Conservation (phyloP, 768 basidiomycete species). For the Mycena sanguinolenta region DNA sequence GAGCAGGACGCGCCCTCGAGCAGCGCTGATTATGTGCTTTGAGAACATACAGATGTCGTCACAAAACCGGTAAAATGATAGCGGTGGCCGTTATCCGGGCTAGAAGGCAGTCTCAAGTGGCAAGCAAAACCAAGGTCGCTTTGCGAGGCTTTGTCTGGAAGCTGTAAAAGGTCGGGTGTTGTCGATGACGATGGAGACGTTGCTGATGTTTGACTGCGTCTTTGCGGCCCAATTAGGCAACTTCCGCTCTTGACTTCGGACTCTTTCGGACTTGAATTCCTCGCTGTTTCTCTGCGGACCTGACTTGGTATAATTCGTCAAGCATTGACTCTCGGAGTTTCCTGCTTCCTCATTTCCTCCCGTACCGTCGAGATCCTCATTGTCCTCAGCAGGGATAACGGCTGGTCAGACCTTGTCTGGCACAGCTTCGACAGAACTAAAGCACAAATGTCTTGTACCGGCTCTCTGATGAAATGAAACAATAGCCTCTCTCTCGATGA, state of each 20-base stretch:
- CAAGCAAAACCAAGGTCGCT: background rate
- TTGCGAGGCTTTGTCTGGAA: background rate
- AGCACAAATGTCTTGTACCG: too few species aligned
- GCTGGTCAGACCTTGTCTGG: too few species aligned
- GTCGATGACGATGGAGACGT: background rate
- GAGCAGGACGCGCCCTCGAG: conserved; percentile 69
- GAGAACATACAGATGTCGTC: conserved; percentile 67
- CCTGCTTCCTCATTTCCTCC: too few species aligned
- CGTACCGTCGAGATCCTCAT: too few species aligned
- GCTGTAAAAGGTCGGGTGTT: background rate
- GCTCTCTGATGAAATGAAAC: too few species aligned
- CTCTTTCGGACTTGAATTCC: too few species aligned
- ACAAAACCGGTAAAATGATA: conserved; percentile 8
- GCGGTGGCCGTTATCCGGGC: background rate
- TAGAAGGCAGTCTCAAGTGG: background rate
- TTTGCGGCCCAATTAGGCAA: background rate
- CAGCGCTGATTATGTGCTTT: conserved; percentile 74
- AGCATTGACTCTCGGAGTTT: too few species aligned
- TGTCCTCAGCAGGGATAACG: too few species aligned
- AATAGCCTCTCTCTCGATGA: too few species aligned
- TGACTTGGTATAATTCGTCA: too few species aligned
- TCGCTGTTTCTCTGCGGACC: too few species aligned
- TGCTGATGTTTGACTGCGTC: background rate
- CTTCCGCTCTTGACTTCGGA: background rate
- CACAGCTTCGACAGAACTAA: too few species aligned